A percentile compares a stretch with the other conserved stretches of the same genome.
phyloP scores from a whole-genome alignment of 345 rosid species.

The Mercurialis annua region DNA sequence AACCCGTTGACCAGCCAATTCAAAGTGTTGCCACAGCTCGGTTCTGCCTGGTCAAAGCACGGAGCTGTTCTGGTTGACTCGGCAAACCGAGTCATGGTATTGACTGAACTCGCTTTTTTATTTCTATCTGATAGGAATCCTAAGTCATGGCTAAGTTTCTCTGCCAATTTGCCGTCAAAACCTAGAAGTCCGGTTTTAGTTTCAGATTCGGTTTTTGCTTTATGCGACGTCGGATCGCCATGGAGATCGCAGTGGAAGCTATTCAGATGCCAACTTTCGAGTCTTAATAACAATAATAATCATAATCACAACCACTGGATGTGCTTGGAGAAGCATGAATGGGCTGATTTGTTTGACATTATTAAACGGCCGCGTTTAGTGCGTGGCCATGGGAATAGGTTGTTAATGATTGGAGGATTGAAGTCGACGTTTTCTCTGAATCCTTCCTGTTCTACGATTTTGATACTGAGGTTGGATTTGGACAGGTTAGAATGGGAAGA shows the following conservation, averaged over 20 bases:
- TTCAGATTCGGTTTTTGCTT: slow-evolving; percentile 56
- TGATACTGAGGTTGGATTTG: slow-evolving; percentile 73
- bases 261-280: slow-evolving; percentile 41
- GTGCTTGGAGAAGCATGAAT: slow-evolving; percentile 69
- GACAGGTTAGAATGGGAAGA: slow-evolving; percentile 86
- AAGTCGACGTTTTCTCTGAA: slow-evolving; percentile 71
- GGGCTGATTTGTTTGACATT: slow-evolving; percentile 83
- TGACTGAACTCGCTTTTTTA: slow-evolving; percentile 71
- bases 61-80: slow-evolving; percentile 78
- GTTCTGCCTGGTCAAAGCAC: slow-evolving; percentile 91
- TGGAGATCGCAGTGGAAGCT: slow-evolving; percentile 91
- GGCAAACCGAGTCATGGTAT: slow-evolving; percentile 65
- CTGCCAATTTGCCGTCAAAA: slow-evolving; percentile 79
- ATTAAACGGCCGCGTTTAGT: slow-evolving; percentile 80
- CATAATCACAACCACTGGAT: slow-evolving; percentile 50
- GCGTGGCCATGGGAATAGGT: slow-evolving; percentile 46
- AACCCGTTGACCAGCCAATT: slow-evolving; percentile 73
- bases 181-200: slow-evolving; percentile 74
- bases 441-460: slow-evolving; percentile 69
- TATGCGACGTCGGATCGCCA: slow-evolving; percentile 87
- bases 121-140: slow-evolving; percentile 44
- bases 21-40: slow-evolving; percentile 69
- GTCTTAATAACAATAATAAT: slow-evolving; percentile 2
- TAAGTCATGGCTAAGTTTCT: slow-evolving; percentile 61
- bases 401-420: slow-evolving; percentile 83